Evolutionary conservation across 2,329 filamentous ascomycete species (phyloP), one percentile per base, ranked within the genome.

Genomic region (Trichoderma atroviride): DNA sequence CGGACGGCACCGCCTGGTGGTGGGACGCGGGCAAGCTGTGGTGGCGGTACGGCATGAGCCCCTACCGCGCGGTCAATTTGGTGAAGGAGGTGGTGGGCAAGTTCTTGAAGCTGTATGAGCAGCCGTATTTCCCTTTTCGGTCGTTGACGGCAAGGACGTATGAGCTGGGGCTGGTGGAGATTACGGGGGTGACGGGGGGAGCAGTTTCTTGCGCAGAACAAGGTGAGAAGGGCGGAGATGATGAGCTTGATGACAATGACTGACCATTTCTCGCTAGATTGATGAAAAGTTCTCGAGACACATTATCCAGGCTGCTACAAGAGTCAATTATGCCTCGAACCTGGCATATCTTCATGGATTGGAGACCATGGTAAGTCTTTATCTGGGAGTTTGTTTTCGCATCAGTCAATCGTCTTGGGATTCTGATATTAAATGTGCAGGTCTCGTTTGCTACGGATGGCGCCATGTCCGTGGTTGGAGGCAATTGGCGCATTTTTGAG

Each of bases 401-500:
- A 47, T 37, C 3, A 43, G 3, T 35, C 7, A 59, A 22, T 19
- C 9, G 19, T 14, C 5, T 43, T 59, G 9, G 31, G 19, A 27
- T 59, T 29, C 67, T 65, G 7, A 65, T 14, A 13, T 4, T 9
- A 14, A 29, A 5, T 16, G 4, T 31, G 9, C 37, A 84, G 83
- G 91, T 96, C 2, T 95, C 94, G 55, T 93, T 98, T 89, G 92
- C 94, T 2, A 92, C 94, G 0, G 91, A 95, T 64, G 94, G 93
- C 7, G 93, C 94, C 0, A 88, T 94, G 77, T 84, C 91, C 22
- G 87, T 98, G 1, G 80, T 87, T 16, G 94, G 94, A 7, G 96
- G 96, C 1, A 99, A 98, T 79, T 98, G 94, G 94, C 89, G 88
- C 74, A 97, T 99, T 67, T 99, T 99, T 76, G 86, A 90, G n/a